These are phyloP conservation scores for Lepiota brunneoincarnata DNA, from an alignment of 768 basidiomycete genomes.

Conservation along the genomic window DNA sequence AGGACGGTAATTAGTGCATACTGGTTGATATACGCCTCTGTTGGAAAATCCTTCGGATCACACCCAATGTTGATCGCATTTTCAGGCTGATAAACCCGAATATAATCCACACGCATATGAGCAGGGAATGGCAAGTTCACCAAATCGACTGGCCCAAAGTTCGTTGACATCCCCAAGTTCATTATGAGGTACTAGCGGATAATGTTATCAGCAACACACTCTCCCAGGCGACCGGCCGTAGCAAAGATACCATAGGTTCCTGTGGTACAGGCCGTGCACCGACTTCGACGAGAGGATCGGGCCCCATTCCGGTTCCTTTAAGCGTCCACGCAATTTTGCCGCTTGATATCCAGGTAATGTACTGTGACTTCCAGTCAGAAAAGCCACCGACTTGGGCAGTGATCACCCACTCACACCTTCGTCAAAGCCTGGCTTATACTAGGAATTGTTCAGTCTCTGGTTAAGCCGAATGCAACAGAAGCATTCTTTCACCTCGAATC, in stretches of 20 bases:
- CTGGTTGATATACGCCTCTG: slow-evolving; percentile 67
- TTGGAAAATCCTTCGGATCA: slow-evolving; percentile 64
- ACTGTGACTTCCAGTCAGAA: slow-evolving; percentile 35
- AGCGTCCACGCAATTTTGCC: slow-evolving; percentile 74
- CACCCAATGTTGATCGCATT: slow-evolving; percentile 70
- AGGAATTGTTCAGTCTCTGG: not conserved
- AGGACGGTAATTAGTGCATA: slow-evolving; percentile 25
- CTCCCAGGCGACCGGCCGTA: not conserved
- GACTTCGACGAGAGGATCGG: slow-evolving; percentile 60
- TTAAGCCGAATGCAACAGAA: not conserved
- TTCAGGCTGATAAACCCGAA: slow-evolving; percentile 71
- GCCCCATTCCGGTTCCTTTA: slow-evolving; percentile 60
- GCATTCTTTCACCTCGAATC: slow-evolving; percentile 58
- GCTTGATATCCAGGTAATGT: slow-evolving; percentile 82
- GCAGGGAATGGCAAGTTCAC: slow-evolving; percentile 67
- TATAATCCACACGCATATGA: slow-evolving; percentile 43
- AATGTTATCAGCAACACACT: not conserved
- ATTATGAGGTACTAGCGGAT: slow-evolving; percentile 67
- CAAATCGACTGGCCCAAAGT: slow-evolving; percentile 75
- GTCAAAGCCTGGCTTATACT: slow-evolving; percentile 60
- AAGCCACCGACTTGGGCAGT: not conserved
- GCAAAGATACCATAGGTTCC: slow-evolving; percentile 75
- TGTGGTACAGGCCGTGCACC: slow-evolving; percentile 66
- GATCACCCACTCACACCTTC: slow-evolving; percentile 43
- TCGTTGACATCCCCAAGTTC: slow-evolving; percentile 80